phyloP scores from a whole-genome alignment of 768 basidiomycete genomes.

The Trametes cubensis region DNA sequence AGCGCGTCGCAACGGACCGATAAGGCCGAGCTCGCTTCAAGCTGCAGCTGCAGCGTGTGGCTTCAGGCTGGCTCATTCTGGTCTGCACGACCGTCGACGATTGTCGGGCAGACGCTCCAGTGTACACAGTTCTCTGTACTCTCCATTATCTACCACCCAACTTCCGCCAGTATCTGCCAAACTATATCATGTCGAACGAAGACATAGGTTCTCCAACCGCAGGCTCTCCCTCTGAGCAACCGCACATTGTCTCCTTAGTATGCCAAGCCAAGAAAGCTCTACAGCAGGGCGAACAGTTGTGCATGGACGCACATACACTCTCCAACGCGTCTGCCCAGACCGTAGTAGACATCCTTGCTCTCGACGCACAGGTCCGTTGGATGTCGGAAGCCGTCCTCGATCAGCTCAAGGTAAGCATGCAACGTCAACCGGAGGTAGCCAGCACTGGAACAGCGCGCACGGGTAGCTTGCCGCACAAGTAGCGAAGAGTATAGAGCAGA shows the following conservation, averaged over 20 bases:
- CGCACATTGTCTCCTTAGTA: constrained; percentile 74
- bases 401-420: constrained; percentile 66
- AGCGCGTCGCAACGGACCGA: not conserved
- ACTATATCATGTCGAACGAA: no score
- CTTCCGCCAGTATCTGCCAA: not conserved
- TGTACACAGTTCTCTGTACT: not conserved
- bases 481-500: constrained; percentile 74
- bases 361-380: constrained; percentile 83
- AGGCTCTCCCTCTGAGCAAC: constrained; percentile 41
- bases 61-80: no score
- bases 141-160: not conserved
- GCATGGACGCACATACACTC: constrained; percentile 62
- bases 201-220: not conserved
- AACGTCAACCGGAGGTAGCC: not conserved
- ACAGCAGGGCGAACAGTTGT: constrained; percentile 75
- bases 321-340: constrained; percentile 69
- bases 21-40: no score
- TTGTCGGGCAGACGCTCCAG: not conserved
- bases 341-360: constrained; percentile 70
- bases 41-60: no score
- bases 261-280: constrained; percentile 83
- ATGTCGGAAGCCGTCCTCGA: constrained; percentile 71
- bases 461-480: constrained; percentile 71
- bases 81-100: no score
- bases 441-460: not conserved